Conservation (phyloP, 1,139 yeast genomes). For the Debaryomyces fabryi region DNA sequence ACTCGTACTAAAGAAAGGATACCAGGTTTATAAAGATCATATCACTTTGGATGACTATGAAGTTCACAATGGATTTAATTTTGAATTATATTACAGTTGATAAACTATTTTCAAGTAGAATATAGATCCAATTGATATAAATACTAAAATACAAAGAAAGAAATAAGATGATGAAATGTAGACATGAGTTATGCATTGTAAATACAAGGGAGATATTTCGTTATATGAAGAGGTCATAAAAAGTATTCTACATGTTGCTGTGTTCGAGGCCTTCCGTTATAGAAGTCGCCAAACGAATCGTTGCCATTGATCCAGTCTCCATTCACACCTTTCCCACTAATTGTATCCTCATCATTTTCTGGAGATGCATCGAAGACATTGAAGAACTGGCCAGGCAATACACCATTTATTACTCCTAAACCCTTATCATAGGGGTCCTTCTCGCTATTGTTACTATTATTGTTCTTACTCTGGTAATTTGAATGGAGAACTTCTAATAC, state of each 20-base stretch:
- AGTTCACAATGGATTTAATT: constrained; percentile 83
- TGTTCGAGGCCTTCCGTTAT: constrained; percentile 27
- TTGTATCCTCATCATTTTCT: constrained; percentile 61
- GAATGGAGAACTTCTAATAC: constrained; percentile 69
- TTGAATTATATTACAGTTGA: constrained; percentile 76
- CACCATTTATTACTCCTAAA: constrained; percentile 21
- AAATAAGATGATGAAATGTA: constrained; percentile 1
- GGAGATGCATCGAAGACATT: constrained; percentile 98
- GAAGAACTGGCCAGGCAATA: constrained; percentile 59
- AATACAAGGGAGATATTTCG: neutral
- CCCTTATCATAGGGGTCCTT: constrained; percentile 9
- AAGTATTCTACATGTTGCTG: constrained; percentile 70
- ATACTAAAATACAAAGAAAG: neutral
- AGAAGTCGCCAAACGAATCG: constrained; percentile 27
- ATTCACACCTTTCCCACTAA: constrained; percentile 45
- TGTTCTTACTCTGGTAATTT: constrained; percentile 27
- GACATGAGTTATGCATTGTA: neutral
- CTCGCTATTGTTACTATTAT: constrained; percentile 16
- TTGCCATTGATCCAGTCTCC: constrained; percentile 25
- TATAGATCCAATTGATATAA: neutral
- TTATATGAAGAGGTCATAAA: constrained; percentile 36
- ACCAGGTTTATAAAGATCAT: constrained; percentile 83
- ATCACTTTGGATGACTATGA: constrained; percentile 91
- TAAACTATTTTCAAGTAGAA: neutral
- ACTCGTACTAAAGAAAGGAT: constrained; percentile 69